phyloP scores from a whole-genome alignment of 768 basidiomycete species.

The Tremella yokohamensis region DNA sequence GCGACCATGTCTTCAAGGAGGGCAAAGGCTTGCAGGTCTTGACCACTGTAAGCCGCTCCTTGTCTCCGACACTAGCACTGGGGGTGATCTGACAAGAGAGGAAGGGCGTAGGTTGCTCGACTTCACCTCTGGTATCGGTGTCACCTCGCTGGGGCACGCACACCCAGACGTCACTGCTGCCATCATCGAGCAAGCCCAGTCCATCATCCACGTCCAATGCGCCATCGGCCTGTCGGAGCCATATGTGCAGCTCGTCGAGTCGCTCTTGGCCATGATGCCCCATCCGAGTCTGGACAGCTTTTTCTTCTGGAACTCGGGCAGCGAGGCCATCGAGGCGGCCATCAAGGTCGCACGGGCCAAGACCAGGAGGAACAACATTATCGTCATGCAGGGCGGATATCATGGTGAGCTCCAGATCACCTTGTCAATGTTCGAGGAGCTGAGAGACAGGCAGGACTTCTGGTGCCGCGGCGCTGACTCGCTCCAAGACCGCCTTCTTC shows the following conservation, averaged over 20 bases:
- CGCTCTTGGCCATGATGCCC: slow-evolving; percentile 82
- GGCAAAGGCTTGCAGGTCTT: slow-evolving; percentile 65
- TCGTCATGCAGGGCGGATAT: slow-evolving; percentile 84
- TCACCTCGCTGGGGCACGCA: slow-evolving; percentile 69
- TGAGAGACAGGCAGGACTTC: slow-evolving; percentile 62
- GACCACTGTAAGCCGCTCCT: slow-evolving; percentile 21
- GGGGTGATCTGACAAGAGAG: slow-evolving; percentile 10
- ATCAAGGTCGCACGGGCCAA: slow-evolving; percentile 77
- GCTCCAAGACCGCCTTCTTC: slow-evolving; percentile 87
- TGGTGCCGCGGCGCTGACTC: slow-evolving; percentile 90
- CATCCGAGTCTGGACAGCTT: slow-evolving; percentile 85
- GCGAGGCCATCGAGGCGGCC: slow-evolving; percentile 85
- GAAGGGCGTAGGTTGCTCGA: slow-evolving; percentile 68
- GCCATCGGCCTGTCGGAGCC: slow-evolving; percentile 83
- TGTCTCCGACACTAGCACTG: not conserved
- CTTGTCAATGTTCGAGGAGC: not conserved
- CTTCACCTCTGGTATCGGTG: slow-evolving; percentile 76
- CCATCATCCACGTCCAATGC: slow-evolving; percentile 52
- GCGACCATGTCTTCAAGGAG: slow-evolving; percentile 49
- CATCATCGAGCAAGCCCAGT: slow-evolving; percentile 34
- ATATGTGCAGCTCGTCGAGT: slow-evolving; percentile 80
- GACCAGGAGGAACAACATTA: slow-evolving; percentile 81
- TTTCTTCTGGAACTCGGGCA: slow-evolving; percentile 96
- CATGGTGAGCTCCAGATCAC: slow-evolving; percentile 56
- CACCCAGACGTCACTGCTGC: slow-evolving; percentile 44